Evolutionary conservation across 1,284 basidiomycete species (phyloP).

Genomic region (Agroathelia rolfsii): DNA sequence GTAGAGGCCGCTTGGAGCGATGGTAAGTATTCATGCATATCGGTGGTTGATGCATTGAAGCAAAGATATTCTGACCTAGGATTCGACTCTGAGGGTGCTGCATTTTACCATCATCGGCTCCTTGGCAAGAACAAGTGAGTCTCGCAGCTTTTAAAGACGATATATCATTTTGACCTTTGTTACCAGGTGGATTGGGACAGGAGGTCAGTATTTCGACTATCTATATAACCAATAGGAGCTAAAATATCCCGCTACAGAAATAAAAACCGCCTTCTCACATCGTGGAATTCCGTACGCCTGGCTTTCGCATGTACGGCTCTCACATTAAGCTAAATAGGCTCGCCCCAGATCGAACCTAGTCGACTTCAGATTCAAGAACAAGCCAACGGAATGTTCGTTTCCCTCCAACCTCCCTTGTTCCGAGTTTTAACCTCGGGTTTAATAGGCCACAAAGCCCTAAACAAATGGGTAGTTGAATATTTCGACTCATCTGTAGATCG

Average conservation of each 20-base stretch:
- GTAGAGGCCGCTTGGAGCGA: conserved; percentile 73
- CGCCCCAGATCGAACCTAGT: conserved; percentile 44
- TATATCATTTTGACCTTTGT: too few species aligned
- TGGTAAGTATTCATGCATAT: conserved; percentile 29
- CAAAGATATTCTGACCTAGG: conserved; percentile 40
- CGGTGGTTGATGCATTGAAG: neutral
- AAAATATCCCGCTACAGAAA: conserved; percentile 27
- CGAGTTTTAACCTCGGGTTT: conserved; percentile 7
- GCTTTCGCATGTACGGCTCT: conserved; percentile 1
- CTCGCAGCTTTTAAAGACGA: too few species aligned
- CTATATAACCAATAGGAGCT: conserved; percentile 7
- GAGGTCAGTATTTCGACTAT: conserved; percentile 33
- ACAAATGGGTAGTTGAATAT: conserved; percentile 60
- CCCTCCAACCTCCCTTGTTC: conserved; percentile 1
- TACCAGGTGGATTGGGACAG: conserved; percentile 82
- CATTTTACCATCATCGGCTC: conserved; percentile 47
- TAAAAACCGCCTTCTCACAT: conserved; percentile 59
- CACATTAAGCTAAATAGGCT: conserved; percentile 3
- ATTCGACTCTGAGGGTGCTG: conserved; percentile 61
- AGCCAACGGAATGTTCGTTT: conserved; percentile 25
- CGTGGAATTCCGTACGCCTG: conserved; percentile 67
- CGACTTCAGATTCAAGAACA: conserved; percentile 43
- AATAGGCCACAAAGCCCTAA: conserved; percentile 34
- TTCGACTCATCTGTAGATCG: conserved; percentile 34
- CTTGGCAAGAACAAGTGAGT: conserved; percentile 54